A percentile compares a stretch with the other conserved stretches of the same genome.
phyloP scores from a whole-genome alignment of 805 yeast genomes.

The Metschnikowia peoriensis region DNA sequence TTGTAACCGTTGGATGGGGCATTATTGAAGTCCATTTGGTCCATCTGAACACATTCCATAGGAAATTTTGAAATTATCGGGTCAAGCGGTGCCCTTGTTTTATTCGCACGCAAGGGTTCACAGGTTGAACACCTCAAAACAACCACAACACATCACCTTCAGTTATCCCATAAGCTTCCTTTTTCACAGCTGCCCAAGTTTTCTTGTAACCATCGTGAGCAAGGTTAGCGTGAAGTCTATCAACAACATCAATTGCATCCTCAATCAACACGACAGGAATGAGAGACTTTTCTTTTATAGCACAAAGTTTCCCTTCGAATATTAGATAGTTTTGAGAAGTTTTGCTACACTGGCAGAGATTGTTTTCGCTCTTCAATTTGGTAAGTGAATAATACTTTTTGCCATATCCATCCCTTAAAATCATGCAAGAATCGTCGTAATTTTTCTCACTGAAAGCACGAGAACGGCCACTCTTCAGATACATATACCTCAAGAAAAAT shows the following conservation, averaged over 20 bases:
- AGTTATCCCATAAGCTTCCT: neutral
- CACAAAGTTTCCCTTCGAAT: too few species aligned
- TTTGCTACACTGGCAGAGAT: too few species aligned
- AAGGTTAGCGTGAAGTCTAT: neutral
- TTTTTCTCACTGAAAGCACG: too few species aligned
- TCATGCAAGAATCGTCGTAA: too few species aligned
- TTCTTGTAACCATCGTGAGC: neutral
- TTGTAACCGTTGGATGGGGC: neutral
- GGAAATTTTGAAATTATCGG: neutral
- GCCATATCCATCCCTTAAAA: too few species aligned
- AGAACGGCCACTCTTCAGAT: too few species aligned
- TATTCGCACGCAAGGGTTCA: neutral
- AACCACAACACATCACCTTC: neutral
- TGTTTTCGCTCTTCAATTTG: too few species aligned
- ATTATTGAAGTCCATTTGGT: neutral
- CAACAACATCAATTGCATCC: neutral
- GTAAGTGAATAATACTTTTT: too few species aligned
- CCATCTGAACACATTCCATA: neutral
- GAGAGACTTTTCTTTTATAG: too few species aligned
- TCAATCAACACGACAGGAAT: too few species aligned
- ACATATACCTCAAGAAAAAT: too few species aligned
- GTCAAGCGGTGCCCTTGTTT: neutral
- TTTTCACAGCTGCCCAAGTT: neutral
- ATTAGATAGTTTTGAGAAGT: too few species aligned
- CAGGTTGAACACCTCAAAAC: neutral